Conservation (phyloP, 2,329 filamentous ascomycete genomes). For the Talaromyces albobiverticillius region DNA sequence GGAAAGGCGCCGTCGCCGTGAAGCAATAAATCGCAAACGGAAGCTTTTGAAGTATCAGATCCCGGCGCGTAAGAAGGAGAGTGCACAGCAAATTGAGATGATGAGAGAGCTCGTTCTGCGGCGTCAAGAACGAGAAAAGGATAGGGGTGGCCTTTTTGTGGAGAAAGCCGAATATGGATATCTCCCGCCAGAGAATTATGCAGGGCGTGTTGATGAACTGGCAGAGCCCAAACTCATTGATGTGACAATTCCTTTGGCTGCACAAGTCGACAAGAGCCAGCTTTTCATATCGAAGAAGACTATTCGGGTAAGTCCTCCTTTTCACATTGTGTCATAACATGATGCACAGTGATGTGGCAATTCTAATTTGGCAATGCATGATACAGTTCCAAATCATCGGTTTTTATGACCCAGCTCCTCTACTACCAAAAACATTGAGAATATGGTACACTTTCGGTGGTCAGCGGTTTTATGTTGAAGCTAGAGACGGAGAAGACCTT, state of each 20-base stretch:
- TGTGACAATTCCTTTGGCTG: constrained; percentile 44
- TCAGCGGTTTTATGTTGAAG: constrained; percentile 37
- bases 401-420: constrained; percentile 44
- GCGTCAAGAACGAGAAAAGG: constrained; percentile 34
- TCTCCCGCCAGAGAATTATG: constrained; percentile 21
- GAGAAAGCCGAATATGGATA: constrained; percentile 41
- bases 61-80: constrained; percentile 35
- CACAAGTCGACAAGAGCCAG: constrained; percentile 42
- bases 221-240: constrained; percentile 31
- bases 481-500: constrained; percentile 34
- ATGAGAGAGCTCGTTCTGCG: constrained; percentile 40
- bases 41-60: constrained; percentile 36
- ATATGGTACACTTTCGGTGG: constrained; percentile 43
- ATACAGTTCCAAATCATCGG: constrained; percentile 40
- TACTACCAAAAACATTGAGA: constrained; percentile 38
- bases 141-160: constrained; percentile 37
- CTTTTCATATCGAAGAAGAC: constrained; percentile 34
- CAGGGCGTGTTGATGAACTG: constrained; percentile 16
- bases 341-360: neutral
- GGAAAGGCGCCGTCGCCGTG: constrained; percentile 33
- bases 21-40: constrained; percentile 32
- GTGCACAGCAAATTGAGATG: constrained; percentile 37
- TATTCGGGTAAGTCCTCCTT: constrained; percentile 29
- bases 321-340: neutral
- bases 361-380: constrained; percentile 19